Percentiles rank a stretch among this genome's conserved stretches.
Conservation (phyloP, 257 asterid genomes). For the Ballota nigra region DNA sequence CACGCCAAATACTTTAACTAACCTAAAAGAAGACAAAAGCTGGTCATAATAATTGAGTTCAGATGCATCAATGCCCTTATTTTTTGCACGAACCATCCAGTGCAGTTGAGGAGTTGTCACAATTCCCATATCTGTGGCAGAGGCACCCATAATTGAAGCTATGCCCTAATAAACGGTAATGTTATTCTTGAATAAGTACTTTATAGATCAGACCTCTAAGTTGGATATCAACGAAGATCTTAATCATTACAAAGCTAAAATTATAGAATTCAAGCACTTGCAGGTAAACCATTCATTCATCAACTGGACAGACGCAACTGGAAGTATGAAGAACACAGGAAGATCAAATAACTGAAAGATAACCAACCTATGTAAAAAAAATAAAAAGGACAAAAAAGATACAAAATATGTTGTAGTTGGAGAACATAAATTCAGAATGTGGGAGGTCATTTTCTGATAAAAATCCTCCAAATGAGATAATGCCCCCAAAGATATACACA, state of each 20-base stretch:
- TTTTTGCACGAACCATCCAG: slow-evolving; percentile 90
- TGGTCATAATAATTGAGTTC: slow-evolving; percentile 63
- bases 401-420: neutral
- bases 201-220: neutral
- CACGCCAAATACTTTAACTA: slow-evolving; percentile 20
- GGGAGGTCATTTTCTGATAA: neutral
- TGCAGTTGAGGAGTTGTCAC: slow-evolving; percentile 94
- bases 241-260: neutral
- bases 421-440: slow-evolving; percentile 4
- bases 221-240: neutral
- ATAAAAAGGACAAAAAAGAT: neutral
- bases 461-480: neutral
- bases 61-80: slow-evolving; percentile 71
- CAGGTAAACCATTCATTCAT: neutral
- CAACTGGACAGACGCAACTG: slow-evolving; percentile 4
- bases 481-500: slow-evolving; percentile 4
- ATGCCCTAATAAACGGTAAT: slow-evolving; percentile 50
- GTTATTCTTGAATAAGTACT: slow-evolving; percentile 14
- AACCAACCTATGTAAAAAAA: neutral
- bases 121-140: slow-evolving; percentile 65
- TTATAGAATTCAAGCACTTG: neutral
- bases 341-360: neutral
- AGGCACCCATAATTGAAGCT: slow-evolving; percentile 59
- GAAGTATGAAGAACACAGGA: neutral
- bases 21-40: slow-evolving; percentile 74